These are phyloP conservation scores for Typha latifolia DNA, from an alignment of 176 grass and related monocot genomes.

Conservation along the genomic window DNA sequence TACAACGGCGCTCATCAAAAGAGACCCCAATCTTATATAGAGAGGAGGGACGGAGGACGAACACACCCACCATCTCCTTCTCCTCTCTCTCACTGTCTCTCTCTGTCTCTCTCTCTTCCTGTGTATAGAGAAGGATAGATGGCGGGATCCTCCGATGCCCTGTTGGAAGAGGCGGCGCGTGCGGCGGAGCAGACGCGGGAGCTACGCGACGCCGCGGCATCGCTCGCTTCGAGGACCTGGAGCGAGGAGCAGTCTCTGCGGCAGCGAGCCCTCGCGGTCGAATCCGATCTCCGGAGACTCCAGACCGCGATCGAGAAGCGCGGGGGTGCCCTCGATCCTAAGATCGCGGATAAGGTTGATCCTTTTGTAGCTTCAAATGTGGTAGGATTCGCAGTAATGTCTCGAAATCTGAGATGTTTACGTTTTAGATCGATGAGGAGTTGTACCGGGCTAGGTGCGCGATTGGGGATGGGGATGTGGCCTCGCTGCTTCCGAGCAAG, in stretches of 20 bases:
- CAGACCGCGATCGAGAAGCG: constrained; percentile 28
- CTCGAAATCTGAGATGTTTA: not conserved
- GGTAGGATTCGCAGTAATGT: too few species aligned
- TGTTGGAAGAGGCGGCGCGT: constrained; percentile 40
- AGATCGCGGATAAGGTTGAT: constrained; percentile 22
- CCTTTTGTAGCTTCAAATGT: too few species aligned
- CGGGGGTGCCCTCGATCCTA: constrained; percentile 27
- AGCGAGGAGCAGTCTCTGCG: constrained; percentile 74
- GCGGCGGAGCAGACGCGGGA: constrained; percentile 72
- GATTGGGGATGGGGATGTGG: constrained; percentile 60
- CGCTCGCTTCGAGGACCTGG: constrained; percentile 46
- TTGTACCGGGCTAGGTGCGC: constrained; percentile 67
- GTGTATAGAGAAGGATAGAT: constrained; percentile 21
- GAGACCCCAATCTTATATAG: too few species aligned
- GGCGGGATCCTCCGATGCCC: constrained; percentile 12
- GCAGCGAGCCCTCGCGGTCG: constrained; percentile 47
- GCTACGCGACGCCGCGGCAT: constrained; percentile 75
- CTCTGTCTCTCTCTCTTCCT: not conserved
- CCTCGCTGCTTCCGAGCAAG: constrained; percentile 56
- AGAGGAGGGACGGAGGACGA: too few species aligned
- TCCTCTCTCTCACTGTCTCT: not conserved
- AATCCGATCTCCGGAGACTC: constrained; percentile 51
- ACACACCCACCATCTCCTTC: too few species aligned
- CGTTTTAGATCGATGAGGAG: constrained; percentile 75
- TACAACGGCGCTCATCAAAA: too few species aligned